Base-by-base conservation (phyloP, 1,284 basidiomycete species). In the Cutaneotrichosporon cavernicola region DNA sequence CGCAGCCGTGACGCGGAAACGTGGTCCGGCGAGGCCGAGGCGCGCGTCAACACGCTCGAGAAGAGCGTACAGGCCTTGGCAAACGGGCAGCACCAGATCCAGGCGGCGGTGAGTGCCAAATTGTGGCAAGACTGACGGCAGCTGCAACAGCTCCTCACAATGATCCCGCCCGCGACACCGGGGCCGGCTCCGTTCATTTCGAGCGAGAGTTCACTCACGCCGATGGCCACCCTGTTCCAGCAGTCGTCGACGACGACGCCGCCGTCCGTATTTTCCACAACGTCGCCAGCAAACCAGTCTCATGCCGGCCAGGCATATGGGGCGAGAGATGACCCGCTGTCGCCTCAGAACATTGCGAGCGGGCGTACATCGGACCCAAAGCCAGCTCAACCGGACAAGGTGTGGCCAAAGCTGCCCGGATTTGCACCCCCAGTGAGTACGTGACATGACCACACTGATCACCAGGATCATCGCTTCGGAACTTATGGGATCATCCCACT, bases 361-460 rank as follows among this genome's bases (percentile, higher is more conserved):
- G 75, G 72, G 5, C 56, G 65, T 46, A 53, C 30, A 6, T 18
- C 14, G 31, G 51, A 16, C 5, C 8, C 30, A 2, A 50, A 53
- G 16, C 31, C 26, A 18, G 18, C 8, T 31, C 36, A 61, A 10
- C 31, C 31, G n/a, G 56, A 56, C 26, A 61, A 66, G 57, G 74
- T 78, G 26, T 94, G 92, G 72, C 91, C 92, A 10, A 88, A 90
- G 38, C 83, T 93, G 18, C 92, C 92, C 34, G 92, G 92, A 2
- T 94, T 94, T 78, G 89, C 91, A 22, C 90, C 92, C 31, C 92
- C 91, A 61, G 90, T 92, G 77, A 74, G 67, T 67, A 11, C 61
- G 67, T 69, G 22, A 67, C 63, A 8, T 14, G 36, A 40, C 11
- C 13, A 72, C 58, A 71, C 63, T 70, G 55, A 56, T 52, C 43